Base-by-base conservation (phyloP, 345 rosid genomes). In the Linum trigynum region DNA sequence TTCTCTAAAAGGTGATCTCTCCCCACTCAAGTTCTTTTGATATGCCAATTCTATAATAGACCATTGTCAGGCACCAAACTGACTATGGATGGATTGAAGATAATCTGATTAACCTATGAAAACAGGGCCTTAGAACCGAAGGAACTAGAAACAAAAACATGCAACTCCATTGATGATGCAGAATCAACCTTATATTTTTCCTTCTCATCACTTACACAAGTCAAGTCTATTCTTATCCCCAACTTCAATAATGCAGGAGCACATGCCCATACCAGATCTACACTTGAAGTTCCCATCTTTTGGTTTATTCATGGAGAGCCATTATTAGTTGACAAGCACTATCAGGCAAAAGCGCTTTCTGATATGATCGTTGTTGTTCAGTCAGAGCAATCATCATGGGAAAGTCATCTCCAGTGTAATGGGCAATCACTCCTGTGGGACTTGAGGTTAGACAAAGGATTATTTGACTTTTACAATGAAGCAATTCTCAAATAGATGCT, bases 381-480 rank as follows among this genome's bases (percentile, higher is more conserved):
- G 75, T 94, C 99, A 9, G 96, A 94, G 83, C 69, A 81, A 32
- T 77, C 97, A 50, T 84, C 97, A 35, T 90, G 97, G 99, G 99
- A 88, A 80, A 88, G 95, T 84, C 83, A 94, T 81, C 88, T 88
- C 72, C 99, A 94, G 74, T 94, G 99, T 72, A 94, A 94, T 72
- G 96, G 99, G 68, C 77, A 79, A 67, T 90, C 99, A 55, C 84
- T 94, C 73, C 62, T 94, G 72, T 91, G 92, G 97, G 90, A 94
- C 74, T 76, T 94, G 74, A 87, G 99, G 99, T 94, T 69, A 65
- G 75, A 63, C 67, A 8, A 16, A 66, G 40, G 55, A 35, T 39
- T 42, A 51, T 48, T 43, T 45, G 5, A 50, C 59, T 42, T 38
- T 67, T 57, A 23, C 61, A 14, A 37, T 67, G 38, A 39, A 57